Percentiles rank a stretch among this genome's conserved stretches.
phyloP scores from a whole-genome alignment of 1,284 basidiomycete species.

The Cutaneotrichosporon cyanovorans region DNA sequence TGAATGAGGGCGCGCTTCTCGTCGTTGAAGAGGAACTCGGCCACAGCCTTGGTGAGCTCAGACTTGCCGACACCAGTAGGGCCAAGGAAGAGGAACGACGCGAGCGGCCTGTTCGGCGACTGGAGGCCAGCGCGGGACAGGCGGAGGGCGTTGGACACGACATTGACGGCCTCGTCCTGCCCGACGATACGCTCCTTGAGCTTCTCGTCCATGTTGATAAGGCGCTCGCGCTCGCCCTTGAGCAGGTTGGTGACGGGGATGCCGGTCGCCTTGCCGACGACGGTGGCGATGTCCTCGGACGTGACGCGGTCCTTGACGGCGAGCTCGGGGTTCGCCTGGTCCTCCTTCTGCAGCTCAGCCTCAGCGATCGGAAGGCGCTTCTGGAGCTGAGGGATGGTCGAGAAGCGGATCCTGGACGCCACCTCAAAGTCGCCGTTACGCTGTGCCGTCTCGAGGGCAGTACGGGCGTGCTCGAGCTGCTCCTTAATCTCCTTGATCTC shows the following conservation, averaged over 20 bases:
- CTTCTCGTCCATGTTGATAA: conserved; percentile 85
- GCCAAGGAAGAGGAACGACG: conserved; percentile 82
- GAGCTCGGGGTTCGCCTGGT: conserved; percentile 48
- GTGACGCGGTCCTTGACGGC: conserved; percentile 83
- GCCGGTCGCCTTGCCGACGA: conserved; percentile 81
- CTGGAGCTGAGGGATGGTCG: conserved; percentile 74
- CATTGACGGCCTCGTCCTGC: conserved; percentile 72
- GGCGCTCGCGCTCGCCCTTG: conserved; percentile 79
- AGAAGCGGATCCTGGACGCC: conserved; percentile 73
- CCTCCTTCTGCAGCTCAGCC: conserved; percentile 55
- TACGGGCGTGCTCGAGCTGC: conserved; percentile 71
- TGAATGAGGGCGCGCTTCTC: conserved; percentile 76
- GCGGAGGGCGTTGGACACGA: conserved; percentile 79
- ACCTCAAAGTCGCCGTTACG: conserved; percentile 73
- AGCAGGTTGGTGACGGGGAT: conserved; percentile 84
- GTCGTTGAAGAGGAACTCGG: conserved; percentile 78
- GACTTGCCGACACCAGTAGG: conserved; percentile 71
- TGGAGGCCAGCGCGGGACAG: conserved; percentile 85
- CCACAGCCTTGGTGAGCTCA: conserved; percentile 78
- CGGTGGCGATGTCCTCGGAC: conserved; percentile 76
- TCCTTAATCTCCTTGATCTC: conserved; percentile 68
- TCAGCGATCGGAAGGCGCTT: conserved; percentile 56
- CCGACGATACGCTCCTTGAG: conserved; percentile 72
- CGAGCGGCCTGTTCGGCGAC: conserved; percentile 75
- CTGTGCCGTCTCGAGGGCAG: conserved; percentile 80